Conservation (phyloP, 2,329 filamentous ascomycete genomes). For the Onygenales sp. region DNA sequence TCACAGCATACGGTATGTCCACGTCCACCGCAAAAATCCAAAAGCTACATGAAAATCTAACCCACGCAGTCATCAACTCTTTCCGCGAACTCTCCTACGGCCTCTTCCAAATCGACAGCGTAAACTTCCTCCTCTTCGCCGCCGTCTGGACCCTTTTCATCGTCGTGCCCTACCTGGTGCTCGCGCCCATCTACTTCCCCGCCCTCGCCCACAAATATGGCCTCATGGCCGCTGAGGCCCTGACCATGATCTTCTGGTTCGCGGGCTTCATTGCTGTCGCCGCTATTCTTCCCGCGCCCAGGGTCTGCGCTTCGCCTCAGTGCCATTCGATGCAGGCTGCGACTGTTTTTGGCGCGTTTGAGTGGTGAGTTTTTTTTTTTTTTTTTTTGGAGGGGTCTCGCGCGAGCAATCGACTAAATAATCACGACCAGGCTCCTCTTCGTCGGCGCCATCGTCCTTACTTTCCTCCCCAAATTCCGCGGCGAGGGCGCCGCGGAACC, state of each 20-base stretch:
- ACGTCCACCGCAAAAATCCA: not conserved
- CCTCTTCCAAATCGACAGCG: slow-evolving; percentile 43
- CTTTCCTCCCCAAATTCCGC: slow-evolving; percentile 7
- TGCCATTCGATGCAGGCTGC: slow-evolving; percentile 52
- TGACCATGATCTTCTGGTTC: slow-evolving; percentile 87
- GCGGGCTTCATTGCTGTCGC: slow-evolving; percentile 72
- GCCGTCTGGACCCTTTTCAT: slow-evolving; percentile 66
- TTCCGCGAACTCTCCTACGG: slow-evolving; percentile 31
- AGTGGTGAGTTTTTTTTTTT: slow-evolving; percentile 30
- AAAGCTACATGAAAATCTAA: not conserved
- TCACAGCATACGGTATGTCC: slow-evolving; percentile 61
- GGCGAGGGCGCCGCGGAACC: slow-evolving; percentile 2
- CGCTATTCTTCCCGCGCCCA: slow-evolving; percentile 49
- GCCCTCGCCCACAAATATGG: slow-evolving; percentile 54
- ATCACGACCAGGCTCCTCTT: slow-evolving; percentile 32
- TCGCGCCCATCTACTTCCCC: slow-evolving; percentile 56
- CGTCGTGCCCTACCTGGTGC: slow-evolving; percentile 56
- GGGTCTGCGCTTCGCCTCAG: slow-evolving; percentile 41
- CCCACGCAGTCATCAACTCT: slow-evolving; percentile 44
- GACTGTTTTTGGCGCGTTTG: slow-evolving; percentile 39
- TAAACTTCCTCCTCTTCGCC: slow-evolving; percentile 74
- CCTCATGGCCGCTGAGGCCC: slow-evolving; percentile 56
- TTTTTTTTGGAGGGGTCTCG: not conserved
- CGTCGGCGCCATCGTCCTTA: slow-evolving; percentile 7
- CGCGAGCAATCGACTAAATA: not conserved